Conservation (phyloP, 73 alveolate genomes). For the Tetrahymena elliotti region DNA sequence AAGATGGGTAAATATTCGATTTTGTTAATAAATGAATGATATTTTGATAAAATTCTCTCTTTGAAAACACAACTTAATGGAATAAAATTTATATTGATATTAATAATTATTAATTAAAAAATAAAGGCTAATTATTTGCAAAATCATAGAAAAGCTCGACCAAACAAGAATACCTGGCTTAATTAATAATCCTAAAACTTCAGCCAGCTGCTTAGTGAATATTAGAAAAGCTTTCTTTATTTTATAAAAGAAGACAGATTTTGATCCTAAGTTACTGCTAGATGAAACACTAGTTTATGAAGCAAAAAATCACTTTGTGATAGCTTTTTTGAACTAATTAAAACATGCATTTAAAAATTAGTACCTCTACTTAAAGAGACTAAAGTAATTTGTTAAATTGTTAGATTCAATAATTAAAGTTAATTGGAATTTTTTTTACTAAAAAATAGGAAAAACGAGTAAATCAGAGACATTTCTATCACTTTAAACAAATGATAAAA, state of each 20-base stretch:
- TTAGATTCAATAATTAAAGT: background rate
- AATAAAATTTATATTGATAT: too few relatives aligned
- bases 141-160: background rate
- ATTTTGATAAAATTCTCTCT: background rate
- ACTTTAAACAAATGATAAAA: background rate
- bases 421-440: background rate
- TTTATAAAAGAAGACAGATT: constrained; percentile 28
- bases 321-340: background rate
- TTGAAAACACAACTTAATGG: background rate
- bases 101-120: too few relatives aligned
- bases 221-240: constrained; percentile 26
- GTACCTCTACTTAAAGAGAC: background rate
- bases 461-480: background rate
- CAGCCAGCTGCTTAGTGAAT: constrained; percentile 34
- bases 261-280: background rate
- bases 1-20: background rate
- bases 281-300: background rate
- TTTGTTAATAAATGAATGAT: too few relatives aligned
- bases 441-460: background rate
- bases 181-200: constrained; percentile 16
- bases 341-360: background rate
- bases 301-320: background rate
- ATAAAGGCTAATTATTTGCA: background rate
- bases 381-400: background rate
- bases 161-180: background rate